Base-by-base conservation (phyloP, 139 green algal species). In the Monoraphidium neglectum region DNA sequence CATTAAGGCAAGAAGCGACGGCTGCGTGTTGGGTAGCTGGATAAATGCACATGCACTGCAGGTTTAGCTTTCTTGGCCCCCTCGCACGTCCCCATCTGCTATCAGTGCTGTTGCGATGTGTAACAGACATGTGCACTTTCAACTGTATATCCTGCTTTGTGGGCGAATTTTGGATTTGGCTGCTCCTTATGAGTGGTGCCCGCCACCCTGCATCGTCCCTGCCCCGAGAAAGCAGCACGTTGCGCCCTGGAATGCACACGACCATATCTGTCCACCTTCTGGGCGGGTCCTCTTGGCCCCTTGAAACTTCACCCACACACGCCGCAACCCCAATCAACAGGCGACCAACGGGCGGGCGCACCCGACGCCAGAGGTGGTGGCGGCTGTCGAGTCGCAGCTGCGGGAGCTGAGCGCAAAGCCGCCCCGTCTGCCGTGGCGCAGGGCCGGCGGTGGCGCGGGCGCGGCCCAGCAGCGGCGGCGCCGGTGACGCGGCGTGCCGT, bases 371-470 rank as follows among this genome's bases (percentile, higher is more conserved):
- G 78, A 86, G 43, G 81, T 92, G 33, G 43, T 82, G 16, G 81
- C 70, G 10, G 81, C 86, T 3, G 87, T 92, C n/a, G 78, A 90
- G 12, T 53, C 70, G 10, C 74, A 92, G 74, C 51, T 92, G 59
- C 26, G n/a, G 6, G 36, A 49, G 6, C 77, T 92, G 12, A 92
- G 87, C 67, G 8, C 21, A 3, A 77, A 82, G 62, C 47, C 65
- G 35, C 77, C 87, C 0, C 35, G 4, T 1, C 68, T 92, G 56
- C 87, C 87, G 0, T 92, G 87, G 87, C 40, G 69, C 46, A 40
- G 12, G 35, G 36, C 40, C 68, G 6, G 4, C 4, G 35, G 40
- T 16, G 21, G 49, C 37, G 40, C 3, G 16, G 6, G 24, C 49
- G 21, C 10, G 28, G 67, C 23, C 32, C 5, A 74, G 38, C 51